phyloP scores from a whole-genome alignment of 805 yeast species.

The Brettanomyces anomalus region DNA sequence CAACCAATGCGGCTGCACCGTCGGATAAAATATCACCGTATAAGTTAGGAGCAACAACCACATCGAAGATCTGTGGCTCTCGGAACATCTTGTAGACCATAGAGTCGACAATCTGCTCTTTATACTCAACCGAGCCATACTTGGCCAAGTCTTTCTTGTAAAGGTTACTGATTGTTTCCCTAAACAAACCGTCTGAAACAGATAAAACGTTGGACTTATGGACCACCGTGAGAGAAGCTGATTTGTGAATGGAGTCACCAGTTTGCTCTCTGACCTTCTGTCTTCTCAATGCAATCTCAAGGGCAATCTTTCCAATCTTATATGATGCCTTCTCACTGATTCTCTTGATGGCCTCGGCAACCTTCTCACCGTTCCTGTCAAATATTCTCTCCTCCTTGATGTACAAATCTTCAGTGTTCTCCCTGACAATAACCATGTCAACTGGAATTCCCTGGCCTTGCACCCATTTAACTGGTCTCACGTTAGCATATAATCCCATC shows the following conservation, averaged over 20 bases:
- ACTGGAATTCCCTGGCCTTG: conserved; percentile 80
- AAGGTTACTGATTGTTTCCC: conserved; percentile 69
- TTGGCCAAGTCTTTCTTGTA: conserved; percentile 48
- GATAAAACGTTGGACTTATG: conserved; percentile 95
- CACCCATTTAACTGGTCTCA: conserved; percentile 94
- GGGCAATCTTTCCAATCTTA: conserved; percentile 83
- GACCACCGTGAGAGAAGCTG: conserved; percentile 78
- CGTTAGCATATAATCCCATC: conserved; percentile 90
- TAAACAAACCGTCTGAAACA: conserved; percentile 89
- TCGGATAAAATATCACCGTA: conserved; percentile 96
- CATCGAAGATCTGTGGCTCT: conserved; percentile 96
- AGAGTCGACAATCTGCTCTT: conserved; percentile 97
- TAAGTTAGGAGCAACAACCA: conserved; percentile 96
- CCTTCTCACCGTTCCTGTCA: conserved; percentile 73
- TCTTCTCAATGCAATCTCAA: conserved; percentile 89
- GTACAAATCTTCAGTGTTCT: conserved; percentile 96
- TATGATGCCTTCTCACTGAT: conserved; percentile 82
- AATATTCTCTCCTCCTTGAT: conserved; percentile 84
- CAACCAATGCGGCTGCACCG: conserved; percentile 97
- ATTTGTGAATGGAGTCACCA: conserved; percentile 38
- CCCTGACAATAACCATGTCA: conserved; percentile 97
- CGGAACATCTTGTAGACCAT: conserved; percentile 99
- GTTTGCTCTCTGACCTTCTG: conserved; percentile 65
- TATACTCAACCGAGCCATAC: conserved; percentile 56
- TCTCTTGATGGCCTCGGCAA: conserved; percentile 97